These are phyloP conservation scores for Calocybe indica DNA, from an alignment of 768 basidiomycete species.

Conservation along the genomic window DNA sequence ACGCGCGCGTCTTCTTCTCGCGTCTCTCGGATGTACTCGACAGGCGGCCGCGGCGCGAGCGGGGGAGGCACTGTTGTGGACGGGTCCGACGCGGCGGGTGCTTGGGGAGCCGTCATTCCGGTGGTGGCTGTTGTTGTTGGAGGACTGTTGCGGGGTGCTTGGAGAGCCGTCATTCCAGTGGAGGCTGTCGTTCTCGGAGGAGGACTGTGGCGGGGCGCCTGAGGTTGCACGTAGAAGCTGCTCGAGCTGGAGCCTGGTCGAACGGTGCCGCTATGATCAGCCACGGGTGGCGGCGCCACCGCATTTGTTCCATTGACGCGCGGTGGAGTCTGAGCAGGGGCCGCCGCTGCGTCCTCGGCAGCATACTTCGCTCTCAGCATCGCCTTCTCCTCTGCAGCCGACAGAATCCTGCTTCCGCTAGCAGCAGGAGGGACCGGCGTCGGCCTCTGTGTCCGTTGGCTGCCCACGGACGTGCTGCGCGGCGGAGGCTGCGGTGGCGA, in stretches of 20 bases:
- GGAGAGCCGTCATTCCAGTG: conserved; percentile 17
- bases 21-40: conserved; percentile 77
- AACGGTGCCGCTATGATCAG: conserved; percentile 4
- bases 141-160: no score
- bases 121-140: conserved; percentile 2
- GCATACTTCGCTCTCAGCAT: conserved; percentile 58
- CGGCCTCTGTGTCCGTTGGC: conserved; percentile 18
- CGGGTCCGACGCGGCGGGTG: no score
- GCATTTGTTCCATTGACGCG: conserved; percentile 19
- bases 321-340: conserved; percentile 13
- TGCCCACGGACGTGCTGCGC: neutral
- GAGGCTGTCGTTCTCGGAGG: conserved; percentile 1
- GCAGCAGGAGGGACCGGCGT: conserved; percentile 28
- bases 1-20: conserved; percentile 66
- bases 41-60: conserved; percentile 70
- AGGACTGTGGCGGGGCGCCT: conserved; percentile 1
- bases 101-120: conserved; percentile 16
- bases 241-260: conserved; percentile 8
- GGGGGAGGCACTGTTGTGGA: conserved; percentile 48
- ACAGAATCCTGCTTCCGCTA: conserved; percentile 30
- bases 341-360: conserved; percentile 35
- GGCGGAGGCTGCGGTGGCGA: conserved; percentile 9
- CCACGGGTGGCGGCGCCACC: conserved; percentile 4
- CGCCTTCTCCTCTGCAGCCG: conserved; percentile 80
- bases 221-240: neutral